Evolutionary conservation across 345 rosid species (phyloP).

Genomic region (Aethionema arabicum): DNA sequence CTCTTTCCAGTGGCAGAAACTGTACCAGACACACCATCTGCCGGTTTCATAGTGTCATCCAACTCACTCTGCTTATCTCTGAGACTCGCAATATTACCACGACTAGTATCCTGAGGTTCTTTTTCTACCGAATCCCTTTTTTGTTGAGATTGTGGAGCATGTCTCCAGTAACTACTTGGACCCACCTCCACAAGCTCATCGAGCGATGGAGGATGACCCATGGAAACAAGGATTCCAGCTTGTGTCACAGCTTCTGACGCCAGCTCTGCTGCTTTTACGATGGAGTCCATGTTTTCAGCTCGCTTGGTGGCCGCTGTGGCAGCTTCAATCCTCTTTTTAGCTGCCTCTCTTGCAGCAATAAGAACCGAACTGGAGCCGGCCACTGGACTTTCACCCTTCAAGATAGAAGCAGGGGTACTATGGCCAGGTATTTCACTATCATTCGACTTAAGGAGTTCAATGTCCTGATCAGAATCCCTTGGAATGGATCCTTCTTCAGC

Average conservation of each 20-base stretch:
- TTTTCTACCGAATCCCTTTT: slow-evolving; percentile 36
- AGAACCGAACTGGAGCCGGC: slow-evolving; percentile 60
- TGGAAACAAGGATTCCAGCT: slow-evolving; percentile 85
- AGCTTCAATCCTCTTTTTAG: slow-evolving; percentile 81
- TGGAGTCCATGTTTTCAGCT: slow-evolving; percentile 91
- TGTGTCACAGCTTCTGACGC: slow-evolving; percentile 94
- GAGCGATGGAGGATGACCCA: slow-evolving; percentile 74
- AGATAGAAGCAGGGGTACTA: slow-evolving; percentile 59
- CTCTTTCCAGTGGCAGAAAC: slow-evolving; percentile 44
- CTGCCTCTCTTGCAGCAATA: slow-evolving; percentile 76
- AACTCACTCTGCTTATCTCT: slow-evolving; percentile 41
- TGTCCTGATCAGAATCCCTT: slow-evolving; percentile 38
- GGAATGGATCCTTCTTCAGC: slow-evolving; percentile 78
- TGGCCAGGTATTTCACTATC: slow-evolving; percentile 39
- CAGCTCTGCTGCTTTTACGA: slow-evolving; percentile 91
- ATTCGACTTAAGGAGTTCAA: slow-evolving; percentile 37
- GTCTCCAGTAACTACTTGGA: slow-evolving; percentile 73
- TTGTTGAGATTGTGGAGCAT: slow-evolving; percentile 43
- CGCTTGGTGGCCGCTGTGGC: slow-evolving; percentile 86
- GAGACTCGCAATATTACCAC: slow-evolving; percentile 36
- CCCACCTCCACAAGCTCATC: slow-evolving; percentile 66
- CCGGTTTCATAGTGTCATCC: slow-evolving; percentile 44
- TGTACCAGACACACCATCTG: slow-evolving; percentile 44
- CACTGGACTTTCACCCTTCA: slow-evolving; percentile 51
- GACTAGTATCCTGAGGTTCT: slow-evolving; percentile 41